Conservation (phyloP, 2,329 filamentous ascomycete genomes). For the Fusarium buxicola region DNA sequence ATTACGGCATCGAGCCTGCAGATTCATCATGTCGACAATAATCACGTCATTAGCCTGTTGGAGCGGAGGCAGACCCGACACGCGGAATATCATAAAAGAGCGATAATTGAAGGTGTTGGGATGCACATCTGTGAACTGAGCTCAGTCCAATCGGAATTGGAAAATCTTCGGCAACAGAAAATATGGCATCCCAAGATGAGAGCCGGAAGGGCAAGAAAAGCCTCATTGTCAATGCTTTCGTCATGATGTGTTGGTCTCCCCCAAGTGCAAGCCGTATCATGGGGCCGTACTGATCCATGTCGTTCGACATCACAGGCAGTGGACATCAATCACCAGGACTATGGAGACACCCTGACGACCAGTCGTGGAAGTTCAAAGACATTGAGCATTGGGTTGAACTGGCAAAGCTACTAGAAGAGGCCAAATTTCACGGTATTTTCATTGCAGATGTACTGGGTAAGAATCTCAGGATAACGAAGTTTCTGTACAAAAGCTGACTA, state of each 20-base stretch:
- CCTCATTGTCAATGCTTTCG: conserved; percentile 58
- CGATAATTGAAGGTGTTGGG: conserved; percentile 6
- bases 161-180: not conserved
- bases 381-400: conserved; percentile 71
- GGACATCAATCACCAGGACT: conserved; percentile 61
- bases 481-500: not conserved
- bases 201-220: conserved; percentile 49
- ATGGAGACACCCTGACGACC: conserved; percentile 73
- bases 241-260: conserved; percentile 51
- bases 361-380: conserved; percentile 70
- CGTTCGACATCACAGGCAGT: conserved; percentile 44
- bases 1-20: conserved; percentile 7
- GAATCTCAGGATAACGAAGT: rapidly evolving
- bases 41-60: conserved; percentile 38
- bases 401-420: conserved; percentile 68
- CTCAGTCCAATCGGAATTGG: conserved; percentile 7
- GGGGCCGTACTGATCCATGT: conserved; percentile 16
- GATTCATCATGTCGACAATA: conserved; percentile 28
- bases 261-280: not conserved
- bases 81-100: conserved; percentile 23
- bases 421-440: conserved; percentile 74
- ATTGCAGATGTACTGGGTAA: conserved; percentile 72
- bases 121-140: conserved; percentile 2
- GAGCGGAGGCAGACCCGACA: conserved; percentile 5
- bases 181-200: conserved; percentile 33